Conservation (phyloP, 495 filamentous ascomycete genomes). For the Jackrogersella multiformis region DNA sequence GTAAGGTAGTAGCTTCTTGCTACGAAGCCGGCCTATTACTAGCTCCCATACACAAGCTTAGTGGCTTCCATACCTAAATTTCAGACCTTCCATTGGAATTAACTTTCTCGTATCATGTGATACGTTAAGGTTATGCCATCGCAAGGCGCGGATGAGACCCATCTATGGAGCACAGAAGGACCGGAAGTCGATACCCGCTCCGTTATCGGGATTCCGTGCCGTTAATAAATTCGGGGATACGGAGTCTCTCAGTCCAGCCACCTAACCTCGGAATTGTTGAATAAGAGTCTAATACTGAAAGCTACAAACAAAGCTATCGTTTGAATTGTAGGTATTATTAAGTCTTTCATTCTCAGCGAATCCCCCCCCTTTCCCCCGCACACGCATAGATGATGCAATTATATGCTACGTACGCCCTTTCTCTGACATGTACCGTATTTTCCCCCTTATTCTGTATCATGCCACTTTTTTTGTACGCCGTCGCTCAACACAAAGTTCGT, state of each 20-base stretch:
- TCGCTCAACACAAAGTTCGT: constrained; percentile 42
- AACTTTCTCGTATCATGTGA: constrained; percentile 1
- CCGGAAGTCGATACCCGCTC: constrained; percentile 29
- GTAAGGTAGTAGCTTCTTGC: constrained; percentile 17
- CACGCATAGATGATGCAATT: constrained; percentile 35
- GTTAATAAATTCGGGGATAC: constrained; percentile 19
- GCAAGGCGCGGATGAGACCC: constrained; percentile 1
- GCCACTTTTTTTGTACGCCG: constrained; percentile 48
- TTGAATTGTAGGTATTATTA: constrained; percentile 31
- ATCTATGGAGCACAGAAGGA: background rate
- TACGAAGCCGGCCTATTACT: constrained; percentile 3
- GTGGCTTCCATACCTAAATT: background rate
- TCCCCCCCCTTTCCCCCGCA: background rate
- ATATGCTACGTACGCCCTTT: constrained; percentile 32
- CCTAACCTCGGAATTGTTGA: background rate
- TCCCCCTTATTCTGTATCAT: constrained; percentile 25
- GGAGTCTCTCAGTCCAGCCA: background rate
- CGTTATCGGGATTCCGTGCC: constrained; percentile 39
- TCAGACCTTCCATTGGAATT: background rate
- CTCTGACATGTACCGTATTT: constrained; percentile 31
- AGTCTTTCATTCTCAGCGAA: constrained; percentile 28
- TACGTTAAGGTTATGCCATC: constrained; percentile 24
- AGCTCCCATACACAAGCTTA: background rate
- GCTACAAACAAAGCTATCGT: background rate
- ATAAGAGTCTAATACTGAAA: constrained; percentile 17